phyloP scores from a whole-genome alignment of 352 stramenopile genomes.

The Phytophthora boehmeriae region DNA sequence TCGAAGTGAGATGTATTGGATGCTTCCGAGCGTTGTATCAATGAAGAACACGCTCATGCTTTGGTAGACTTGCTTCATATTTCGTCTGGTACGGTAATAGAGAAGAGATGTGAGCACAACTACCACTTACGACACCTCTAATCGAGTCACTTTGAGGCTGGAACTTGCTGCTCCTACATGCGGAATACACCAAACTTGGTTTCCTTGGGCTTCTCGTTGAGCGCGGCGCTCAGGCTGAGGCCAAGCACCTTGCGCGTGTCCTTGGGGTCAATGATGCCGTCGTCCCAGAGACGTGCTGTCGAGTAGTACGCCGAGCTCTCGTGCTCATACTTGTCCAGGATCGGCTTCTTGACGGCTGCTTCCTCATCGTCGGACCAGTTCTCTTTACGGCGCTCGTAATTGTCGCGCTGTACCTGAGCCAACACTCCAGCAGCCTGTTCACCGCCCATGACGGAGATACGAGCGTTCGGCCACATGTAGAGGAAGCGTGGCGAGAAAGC shows the following conservation, averaged over 20 bases:
- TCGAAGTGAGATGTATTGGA: constrained; percentile 9
- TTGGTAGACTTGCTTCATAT: constrained; percentile 23
- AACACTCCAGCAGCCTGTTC: constrained; percentile 97
- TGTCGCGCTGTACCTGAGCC: constrained; percentile 94
- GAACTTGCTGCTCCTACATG: constrained; percentile 71
- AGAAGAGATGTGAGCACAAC: constrained; percentile 27
- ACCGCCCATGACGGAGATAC: constrained; percentile 97
- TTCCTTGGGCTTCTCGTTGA: constrained; percentile 73
- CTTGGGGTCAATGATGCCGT: constrained; percentile 97
- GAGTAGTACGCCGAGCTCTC: constrained; percentile 96
- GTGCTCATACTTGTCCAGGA: constrained; percentile 95
- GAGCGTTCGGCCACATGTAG: constrained; percentile 98
- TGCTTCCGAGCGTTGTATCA: constrained; percentile 24
- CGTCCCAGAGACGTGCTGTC: constrained; percentile 97
- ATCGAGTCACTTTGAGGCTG: not conserved
- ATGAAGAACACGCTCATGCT: constrained; percentile 10
- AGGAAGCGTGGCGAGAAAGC: constrained; percentile 97
- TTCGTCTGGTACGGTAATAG: constrained; percentile 23
- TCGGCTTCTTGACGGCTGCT: constrained; percentile 94
- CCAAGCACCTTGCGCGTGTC: constrained; percentile 92
- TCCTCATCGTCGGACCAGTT: constrained; percentile 83
- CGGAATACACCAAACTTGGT: constrained; percentile 97
- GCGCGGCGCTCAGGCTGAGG: constrained; percentile 72
- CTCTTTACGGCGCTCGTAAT: constrained; percentile 74
- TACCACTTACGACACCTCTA: constrained; percentile 10